These are phyloP conservation scores for Malus sieversii DNA, from an alignment of 306 rosid genomes.

Conservation along the genomic window DNA sequence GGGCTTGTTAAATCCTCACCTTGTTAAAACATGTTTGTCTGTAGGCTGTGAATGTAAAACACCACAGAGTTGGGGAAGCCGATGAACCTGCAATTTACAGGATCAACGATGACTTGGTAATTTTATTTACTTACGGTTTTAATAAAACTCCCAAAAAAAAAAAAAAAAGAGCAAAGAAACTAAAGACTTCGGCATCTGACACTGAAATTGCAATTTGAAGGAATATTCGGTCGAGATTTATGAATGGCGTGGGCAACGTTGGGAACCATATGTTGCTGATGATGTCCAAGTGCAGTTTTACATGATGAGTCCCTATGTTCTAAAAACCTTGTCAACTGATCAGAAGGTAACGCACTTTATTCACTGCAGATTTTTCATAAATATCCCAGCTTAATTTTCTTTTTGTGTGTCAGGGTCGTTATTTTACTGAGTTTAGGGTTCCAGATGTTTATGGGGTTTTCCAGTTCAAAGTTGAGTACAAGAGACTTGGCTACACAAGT, in stretches of 20 bases:
- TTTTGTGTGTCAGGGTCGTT: conserved; percentile 53
- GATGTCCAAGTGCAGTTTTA: conserved; percentile 97
- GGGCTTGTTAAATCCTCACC: conserved; percentile 10
- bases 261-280: conserved; percentile 85
- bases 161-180: not conserved
- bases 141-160: not conserved
- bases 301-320: conserved; percentile 99
- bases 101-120: conserved; percentile 89
- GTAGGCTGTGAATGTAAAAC: conserved; percentile 75
- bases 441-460: conserved; percentile 99
- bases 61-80: conserved; percentile 75
- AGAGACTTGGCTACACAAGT: conserved; percentile 83
- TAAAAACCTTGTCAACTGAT: conserved; percentile 76
- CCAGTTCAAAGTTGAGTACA: conserved; percentile 95
- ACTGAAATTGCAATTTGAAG: conserved; percentile 33
- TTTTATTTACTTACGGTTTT: conserved; percentile 5
- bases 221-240: conserved; percentile 79
- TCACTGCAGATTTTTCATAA: not conserved
- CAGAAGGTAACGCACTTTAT: conserved; percentile 47
- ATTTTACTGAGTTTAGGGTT: conserved; percentile 75
- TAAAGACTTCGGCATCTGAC: conserved; percentile 21
- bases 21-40: conserved; percentile 16
- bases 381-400: not conserved
- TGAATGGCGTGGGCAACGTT: conserved; percentile 88
- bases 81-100: conserved; percentile 81